These are phyloP conservation scores for Aquilaria malaccensis DNA, from an alignment of 345 rosid species.

Conservation along the genomic window DNA sequence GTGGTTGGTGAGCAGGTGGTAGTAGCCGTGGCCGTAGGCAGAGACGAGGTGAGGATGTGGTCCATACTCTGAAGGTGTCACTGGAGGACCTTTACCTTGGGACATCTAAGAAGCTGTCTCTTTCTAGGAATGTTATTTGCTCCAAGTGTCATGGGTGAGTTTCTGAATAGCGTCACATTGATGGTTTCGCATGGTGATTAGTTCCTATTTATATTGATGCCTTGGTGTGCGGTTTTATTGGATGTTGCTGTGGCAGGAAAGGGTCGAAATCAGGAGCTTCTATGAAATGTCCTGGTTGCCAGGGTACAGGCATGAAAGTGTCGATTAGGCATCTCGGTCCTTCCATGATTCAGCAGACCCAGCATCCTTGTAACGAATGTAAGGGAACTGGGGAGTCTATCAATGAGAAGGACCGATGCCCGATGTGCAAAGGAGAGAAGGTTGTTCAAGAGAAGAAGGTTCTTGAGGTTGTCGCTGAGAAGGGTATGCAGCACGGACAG, in stretches of 20 bases:
- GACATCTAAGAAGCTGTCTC: conserved; percentile 74
- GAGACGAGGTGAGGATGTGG: conserved; percentile 87
- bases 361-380: conserved; percentile 83
- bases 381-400: conserved; percentile 87
- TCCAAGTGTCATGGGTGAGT: conserved; percentile 79
- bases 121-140: conserved; percentile 74
- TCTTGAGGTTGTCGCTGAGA: conserved; percentile 74
- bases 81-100: conserved; percentile 79
- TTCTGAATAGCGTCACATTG: not conserved
- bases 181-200: not conserved
- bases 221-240: not conserved
- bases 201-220: not conserved
- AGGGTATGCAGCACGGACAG: conserved; percentile 92
- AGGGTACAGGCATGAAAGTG: conserved; percentile 91
- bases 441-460: conserved; percentile 82
- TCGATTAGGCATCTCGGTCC: conserved; percentile 85
- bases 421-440: conserved; percentile 81
- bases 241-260: conserved; percentile 36
- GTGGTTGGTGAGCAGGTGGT: conserved; percentile 32
- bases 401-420: conserved; percentile 66
- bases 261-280: conserved; percentile 93
- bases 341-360: conserved; percentile 95
- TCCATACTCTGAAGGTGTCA: conserved; percentile 73
- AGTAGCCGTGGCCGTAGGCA: conserved; percentile 75
- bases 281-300: conserved; percentile 63